These are phyloP conservation scores for Camellia sinensis DNA, from an alignment of 148 eudicot species.

Conservation along the genomic window DNA sequence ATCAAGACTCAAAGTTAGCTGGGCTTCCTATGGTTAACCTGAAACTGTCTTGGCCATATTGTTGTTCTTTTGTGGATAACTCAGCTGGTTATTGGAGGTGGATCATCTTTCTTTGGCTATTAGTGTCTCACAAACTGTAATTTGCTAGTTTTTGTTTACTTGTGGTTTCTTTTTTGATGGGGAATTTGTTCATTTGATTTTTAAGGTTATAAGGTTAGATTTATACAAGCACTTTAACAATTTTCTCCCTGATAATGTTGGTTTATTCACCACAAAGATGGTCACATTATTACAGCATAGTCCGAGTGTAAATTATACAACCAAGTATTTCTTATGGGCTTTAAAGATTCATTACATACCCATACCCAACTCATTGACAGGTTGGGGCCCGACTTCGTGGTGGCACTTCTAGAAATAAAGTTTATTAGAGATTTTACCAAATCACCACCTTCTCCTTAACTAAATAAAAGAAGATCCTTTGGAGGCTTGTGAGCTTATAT, in stretches of 20 bases:
- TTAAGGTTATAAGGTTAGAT: not conserved
- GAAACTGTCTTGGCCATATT: too few species aligned
- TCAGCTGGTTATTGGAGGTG: too few species aligned
- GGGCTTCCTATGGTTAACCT: too few species aligned
- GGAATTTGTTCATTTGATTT: not conserved
- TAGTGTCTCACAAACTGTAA: not conserved
- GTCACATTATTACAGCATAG: not conserved
- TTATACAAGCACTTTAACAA: not conserved
- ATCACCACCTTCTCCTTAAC: too few species aligned
- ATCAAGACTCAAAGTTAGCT: too few species aligned
- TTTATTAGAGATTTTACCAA: too few species aligned
- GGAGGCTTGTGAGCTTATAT: too few species aligned
- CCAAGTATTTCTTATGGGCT: not conserved
- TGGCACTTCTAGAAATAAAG: not conserved
- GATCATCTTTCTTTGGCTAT: too few species aligned
- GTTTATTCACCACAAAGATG: conserved; percentile 1
- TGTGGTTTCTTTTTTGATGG: not conserved
- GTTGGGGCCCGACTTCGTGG: not conserved
- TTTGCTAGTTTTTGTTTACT: not conserved
- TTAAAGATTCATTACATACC: not conserved
- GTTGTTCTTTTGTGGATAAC: too few species aligned
- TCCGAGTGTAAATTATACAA: not conserved
- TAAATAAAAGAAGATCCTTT: too few species aligned
- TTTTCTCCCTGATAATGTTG: not conserved
- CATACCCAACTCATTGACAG: not conserved